Conservation (phyloP, 2,329 filamentous ascomycete species). For the Biscogniauxia mediterranea region DNA sequence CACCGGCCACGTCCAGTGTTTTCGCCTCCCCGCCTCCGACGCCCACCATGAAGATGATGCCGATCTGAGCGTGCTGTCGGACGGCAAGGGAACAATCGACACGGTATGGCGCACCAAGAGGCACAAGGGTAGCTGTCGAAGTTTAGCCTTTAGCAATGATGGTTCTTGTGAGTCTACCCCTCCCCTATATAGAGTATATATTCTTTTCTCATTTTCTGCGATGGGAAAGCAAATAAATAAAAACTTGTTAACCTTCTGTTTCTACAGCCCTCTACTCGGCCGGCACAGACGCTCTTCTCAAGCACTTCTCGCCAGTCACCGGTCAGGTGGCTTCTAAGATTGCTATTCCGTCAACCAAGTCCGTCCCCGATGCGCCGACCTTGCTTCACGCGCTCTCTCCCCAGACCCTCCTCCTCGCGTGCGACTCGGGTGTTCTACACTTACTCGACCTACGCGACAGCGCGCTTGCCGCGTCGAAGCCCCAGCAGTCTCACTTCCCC, state of each 20-base stretch:
- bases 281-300: slow-evolving; percentile 58
- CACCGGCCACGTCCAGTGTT: slow-evolving; percentile 81
- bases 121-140: slow-evolving; percentile 92
- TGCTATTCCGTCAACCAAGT: slow-evolving; percentile 60
- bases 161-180: slow-evolving; percentile 58
- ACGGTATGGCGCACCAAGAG: slow-evolving; percentile 82
- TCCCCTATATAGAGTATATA: no score
- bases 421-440: slow-evolving; percentile 86
- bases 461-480: slow-evolving; percentile 56
- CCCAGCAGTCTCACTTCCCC: slow-evolving; percentile 77
- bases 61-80: slow-evolving; percentile 49
- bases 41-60: slow-evolving; percentile 51
- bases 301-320: slow-evolving; percentile 56
- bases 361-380: slow-evolving; percentile 68
- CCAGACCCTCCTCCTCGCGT: slow-evolving; percentile 83
- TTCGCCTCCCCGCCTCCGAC: slow-evolving; percentile 62
- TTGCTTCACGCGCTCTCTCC: slow-evolving; percentile 82
- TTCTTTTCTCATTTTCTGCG: not conserved
- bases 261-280: slow-evolving; percentile 59
- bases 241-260: slow-evolving; percentile 12
- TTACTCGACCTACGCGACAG: slow-evolving; percentile 77
- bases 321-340: slow-evolving; percentile 79
- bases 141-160: slow-evolving; percentile 74
- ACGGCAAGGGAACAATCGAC: slow-evolving; percentile 74
- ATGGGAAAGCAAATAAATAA: not conserved